Base-by-base conservation (phyloP, 805 yeast species). In the Yarrowia sp. region DNA sequence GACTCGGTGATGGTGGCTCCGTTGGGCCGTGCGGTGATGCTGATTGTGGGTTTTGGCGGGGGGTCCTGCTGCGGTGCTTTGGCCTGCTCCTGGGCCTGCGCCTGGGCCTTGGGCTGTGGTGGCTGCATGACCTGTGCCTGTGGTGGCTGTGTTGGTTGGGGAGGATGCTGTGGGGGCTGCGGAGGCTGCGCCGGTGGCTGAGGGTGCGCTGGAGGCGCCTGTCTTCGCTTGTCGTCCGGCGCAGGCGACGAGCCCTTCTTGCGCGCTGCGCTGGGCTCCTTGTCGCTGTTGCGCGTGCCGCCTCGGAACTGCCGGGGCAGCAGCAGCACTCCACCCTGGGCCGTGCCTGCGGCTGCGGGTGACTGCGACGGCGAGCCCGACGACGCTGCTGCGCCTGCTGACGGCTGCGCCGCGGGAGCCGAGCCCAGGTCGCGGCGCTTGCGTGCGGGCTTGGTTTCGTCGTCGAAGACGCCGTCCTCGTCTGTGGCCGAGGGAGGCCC, bases 221-320 rank as follows among this genome's bases (percentile, higher is more conserved):
- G 47, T 3, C 61, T 10, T n/a, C 61, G 16, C 29, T 55, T 55
- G 27, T 38, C 46, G 8, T 55, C 47, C 3, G 47, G 46, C 1
- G 49, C 47, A 18, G 53, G 32, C 13, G 61, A 35, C 9, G 41
- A 19, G 31, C 47, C 61, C 47, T 55, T 55, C 29, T 38, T 29
- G 22, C 44, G 33, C 21, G 38, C 53, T 13, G 60, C 16, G 14
- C 33, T 63, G 38, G 46, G 35, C 21, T 58, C 65, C 19, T 39
- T 59, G 24, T 32, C 49, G 22, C 62, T 62, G 19, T 39, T 29
- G 18, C 61, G n/a, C 5, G 61, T 18, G 25, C 51, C 64, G 7
- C 59, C 62, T 36, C 70, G 66, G 56, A 70, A 67, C 58, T 70
- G 72, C 16, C 71, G 62, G 2, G 73, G 72, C 14, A 70, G 63